Evolutionary conservation across 2,329 filamentous ascomycete genomes (phyloP), one percentile per base, ranked within the genome.

Genomic region (Alternaria incomplexa): DNA sequence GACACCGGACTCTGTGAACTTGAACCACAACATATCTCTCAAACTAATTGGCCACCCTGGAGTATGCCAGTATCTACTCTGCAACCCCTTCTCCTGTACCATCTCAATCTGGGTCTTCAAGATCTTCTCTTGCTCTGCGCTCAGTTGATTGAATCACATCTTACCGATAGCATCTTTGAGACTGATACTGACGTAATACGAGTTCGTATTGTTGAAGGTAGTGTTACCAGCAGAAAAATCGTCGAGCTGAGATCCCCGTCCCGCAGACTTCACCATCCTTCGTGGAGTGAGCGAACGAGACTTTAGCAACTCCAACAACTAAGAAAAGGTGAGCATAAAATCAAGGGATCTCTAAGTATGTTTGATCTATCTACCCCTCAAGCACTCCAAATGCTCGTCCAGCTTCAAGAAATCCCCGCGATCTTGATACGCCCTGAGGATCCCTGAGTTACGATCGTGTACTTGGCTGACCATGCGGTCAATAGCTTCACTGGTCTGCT

Each of bases 121-220:
- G 8, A 5, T 40, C 15, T 32, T n/a, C 0, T 48, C 45, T 46
- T 77, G 71, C 23, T 50, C 54, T 11, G 52, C n/a, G 3, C 46
- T 63, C 6, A 74, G n/a, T 6, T n/a, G 55, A 10, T 61, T 60
- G 30, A 68, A 57, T 64, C 69, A 62, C 3, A 70, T 23, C 4
- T 52, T 51, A 1, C 70, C 71, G 3, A 73, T 62, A 5, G 73
- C 75, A 23, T 64, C 63, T 23, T 61, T 63, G 17, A 76, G 55
- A 12, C 62, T 36, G 2, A 68, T 46, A 40, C 71, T 73, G 13
- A 71, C 72, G 51, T 74, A 77, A 53, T 73, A 73, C 0, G 73
- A 77, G 52, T 77, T 75, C 20, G 65, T 60, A 9, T 62, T 46
- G 17, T 68, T 69, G 68, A 73, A 76, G 4, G 64, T 61, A 26